phyloP scores from a whole-genome alignment of 2,329 filamentous ascomycete genomes.

The Dothideomycetes sp. region DNA sequence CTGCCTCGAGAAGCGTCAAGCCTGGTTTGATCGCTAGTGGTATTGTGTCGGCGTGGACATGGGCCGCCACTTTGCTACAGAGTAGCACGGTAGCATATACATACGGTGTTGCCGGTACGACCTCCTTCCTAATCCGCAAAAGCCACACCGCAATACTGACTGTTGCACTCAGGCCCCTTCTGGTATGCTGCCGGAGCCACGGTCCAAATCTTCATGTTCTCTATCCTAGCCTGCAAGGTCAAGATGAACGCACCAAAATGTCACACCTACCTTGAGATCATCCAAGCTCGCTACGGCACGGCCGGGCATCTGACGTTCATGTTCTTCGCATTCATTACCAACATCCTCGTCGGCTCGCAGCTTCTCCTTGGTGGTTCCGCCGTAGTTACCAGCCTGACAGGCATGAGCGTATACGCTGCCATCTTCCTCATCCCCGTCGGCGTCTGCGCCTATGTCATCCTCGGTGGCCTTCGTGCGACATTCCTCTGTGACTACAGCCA shows the following conservation, averaged over 20 bases:
- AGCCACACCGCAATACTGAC: no score
- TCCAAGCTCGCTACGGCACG: conserved; percentile 24
- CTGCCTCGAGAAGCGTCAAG: conserved; percentile 74
- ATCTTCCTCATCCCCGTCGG: conserved; percentile 32
- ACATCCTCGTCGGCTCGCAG: conserved; percentile 32
- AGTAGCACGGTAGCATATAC: conserved; percentile 21
- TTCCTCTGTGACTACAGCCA: conserved; percentile 31
- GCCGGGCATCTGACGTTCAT: conserved; percentile 29
- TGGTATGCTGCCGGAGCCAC: conserved; percentile 31
- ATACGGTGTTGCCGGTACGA: conserved; percentile 18
- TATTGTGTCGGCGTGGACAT: conserved; percentile 83
- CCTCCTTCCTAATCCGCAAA: no score
- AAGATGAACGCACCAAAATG: conserved; percentile 27
- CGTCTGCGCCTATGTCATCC: conserved; percentile 25
- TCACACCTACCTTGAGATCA: conserved; percentile 30
- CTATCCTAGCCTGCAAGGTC: conserved; percentile 28
- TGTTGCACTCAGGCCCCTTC: conserved; percentile 13
- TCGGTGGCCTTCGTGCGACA: conserved; percentile 30
- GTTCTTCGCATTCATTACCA: conserved; percentile 30
- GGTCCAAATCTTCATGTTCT: conserved; percentile 32
- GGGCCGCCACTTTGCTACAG: conserved; percentile 31
- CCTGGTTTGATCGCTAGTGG: conserved; percentile 75
- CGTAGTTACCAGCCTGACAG: conserved; percentile 31
- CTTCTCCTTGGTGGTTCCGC: conserved; percentile 32
- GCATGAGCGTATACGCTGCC: conserved; percentile 33